Evolutionary conservation across 768 basidiomycete genomes (phyloP), one percentile per base, ranked within the genome.

Genomic region (Mycena crocata): DNA sequence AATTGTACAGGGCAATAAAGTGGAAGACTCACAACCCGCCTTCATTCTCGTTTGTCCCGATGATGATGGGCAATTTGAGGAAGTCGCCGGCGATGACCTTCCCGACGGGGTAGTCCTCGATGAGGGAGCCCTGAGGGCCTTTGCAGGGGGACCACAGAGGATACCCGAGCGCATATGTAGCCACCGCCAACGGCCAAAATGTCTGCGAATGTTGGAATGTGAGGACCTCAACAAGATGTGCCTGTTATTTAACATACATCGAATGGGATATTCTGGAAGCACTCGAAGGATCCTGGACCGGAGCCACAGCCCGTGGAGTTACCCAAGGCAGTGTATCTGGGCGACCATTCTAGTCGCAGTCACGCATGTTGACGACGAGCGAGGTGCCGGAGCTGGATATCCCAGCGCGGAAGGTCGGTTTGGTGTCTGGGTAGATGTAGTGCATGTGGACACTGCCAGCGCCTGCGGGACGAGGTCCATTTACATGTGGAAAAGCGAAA

Each of bases 311-410:
- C 51, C 0, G 61, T 62, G 8, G 54, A 8, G 24, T 62, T 62
- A 8, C 61, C 60, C 34, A 62, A 39, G 5, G 37, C 4, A 37
- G 40, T 37, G 51, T 62, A 62, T 51, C 61, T 3, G 61, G 61
- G 17, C 61, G 61, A 46, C 54, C 51, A n/a, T 62, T n/a, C 61
- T 42, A 62, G 12, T 52, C 42, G 51, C 61, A 62, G 21, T 50
- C 51, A 21, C 51, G 61, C 21, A 51, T 54, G 32, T 45, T 54
- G 19, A 2, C 6, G 42, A 62, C 51, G 23, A 54, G 61, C 19
- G 60, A 31, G 14, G 60, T 52, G 21, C 60, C 60, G 5, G 50
- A 52, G 60, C 60, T 62, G 15, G 39, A 32, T 44, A 62, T 52
- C 21, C 40, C 60, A 2, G 50, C 60, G 3, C 60, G 60, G 39